Evolutionary conservation across 108 stramenopile species (phyloP), one percentile per base, ranked within the genome.

Genomic region (Skeletonema grethae): DNA sequence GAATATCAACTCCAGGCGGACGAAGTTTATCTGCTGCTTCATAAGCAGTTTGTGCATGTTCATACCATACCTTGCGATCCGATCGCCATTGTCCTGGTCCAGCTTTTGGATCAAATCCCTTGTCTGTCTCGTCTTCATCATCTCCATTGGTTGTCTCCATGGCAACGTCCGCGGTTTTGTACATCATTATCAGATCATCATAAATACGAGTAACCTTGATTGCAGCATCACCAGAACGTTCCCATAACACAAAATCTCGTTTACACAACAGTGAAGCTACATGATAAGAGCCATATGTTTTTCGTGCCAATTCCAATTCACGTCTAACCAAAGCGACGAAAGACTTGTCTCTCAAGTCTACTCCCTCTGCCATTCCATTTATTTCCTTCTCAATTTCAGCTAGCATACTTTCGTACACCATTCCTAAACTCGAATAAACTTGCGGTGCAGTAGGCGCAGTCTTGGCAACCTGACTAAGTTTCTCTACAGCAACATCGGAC

Each of bases 371-470:
- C 57, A 57, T 78, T 16, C 9, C 0, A 61, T 59, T 53, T 7
- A 59, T 38, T 20, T 65, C 43, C 36, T 76, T 70, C 34, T 74
- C 70, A 20, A 67, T 77, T 32, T 88, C 85, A 30, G 59, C 61
- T 36, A 90, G 72, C 89, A 92, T 90, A 57, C 89, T 87, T 64
- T 90, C 90, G 55, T 89, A 95, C 39, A 95, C 89, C 88, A 92
- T 82, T n/a, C 94, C 94, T 4, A 95, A 80, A 48, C 88, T 89
- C 11, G 88, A 88, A 66, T 95, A 95, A 1, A 95, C 82, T 57
- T 95, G 94, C 16, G 94, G 94, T 11, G 94, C 94, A 25, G 87
- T 85, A 0, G 94, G 94, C 39, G 89, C 89, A 53, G 85, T 85
- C 65, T 71, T 74, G 4, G 94, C 94, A 5, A 92, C 85, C 48